Conservation (phyloP, 352 stramenopile species). For the Pythium dissimile region DNA sequence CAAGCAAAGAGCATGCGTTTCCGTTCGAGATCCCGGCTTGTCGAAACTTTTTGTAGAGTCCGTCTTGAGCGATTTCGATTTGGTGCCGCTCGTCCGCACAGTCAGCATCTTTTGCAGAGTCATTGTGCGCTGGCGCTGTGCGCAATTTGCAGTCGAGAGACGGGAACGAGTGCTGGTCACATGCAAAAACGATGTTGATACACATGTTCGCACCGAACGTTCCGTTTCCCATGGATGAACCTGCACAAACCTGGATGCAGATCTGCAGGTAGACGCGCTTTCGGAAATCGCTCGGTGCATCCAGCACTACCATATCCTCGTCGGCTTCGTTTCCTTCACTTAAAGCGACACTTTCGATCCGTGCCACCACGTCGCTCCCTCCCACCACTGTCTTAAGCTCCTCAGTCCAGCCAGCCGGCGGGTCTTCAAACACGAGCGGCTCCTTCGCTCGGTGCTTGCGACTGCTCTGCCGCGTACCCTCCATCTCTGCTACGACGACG, state of each 20-base stretch:
- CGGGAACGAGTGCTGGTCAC: slow-evolving; percentile 55
- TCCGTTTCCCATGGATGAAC: too few species aligned
- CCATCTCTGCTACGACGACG: slow-evolving; percentile 28
- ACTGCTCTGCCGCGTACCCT: slow-evolving; percentile 18
- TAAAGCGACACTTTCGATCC: slow-evolving; percentile 7
- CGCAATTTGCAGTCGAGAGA: slow-evolving; percentile 59
- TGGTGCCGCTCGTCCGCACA: neutral
- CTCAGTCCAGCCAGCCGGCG: slow-evolving; percentile 41
- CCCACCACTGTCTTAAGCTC: slow-evolving; percentile 34
- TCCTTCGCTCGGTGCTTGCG: slow-evolving; percentile 25
- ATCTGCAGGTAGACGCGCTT: slow-evolving; percentile 68
- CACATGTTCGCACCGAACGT: too few species aligned
- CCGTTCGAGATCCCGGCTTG: slow-evolving; percentile 38
- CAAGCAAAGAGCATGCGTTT: slow-evolving; percentile 51
- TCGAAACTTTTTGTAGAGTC: slow-evolving; percentile 66
- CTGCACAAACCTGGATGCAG: slow-evolving; percentile 57
- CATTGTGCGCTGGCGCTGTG: slow-evolving; percentile 9
- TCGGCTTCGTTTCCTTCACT: neutral
- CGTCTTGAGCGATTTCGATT: slow-evolving; percentile 58
- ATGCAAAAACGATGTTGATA: neutral
- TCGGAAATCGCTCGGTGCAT: slow-evolving; percentile 39
- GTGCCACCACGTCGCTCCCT: slow-evolving; percentile 12
- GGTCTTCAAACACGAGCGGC: slow-evolving; percentile 47
- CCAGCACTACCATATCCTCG: slow-evolving; percentile 19
- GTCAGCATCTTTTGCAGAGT: neutral